Percentiles rank a stretch among this genome's conserved stretches.
These are phyloP conservation scores for Venustampulla echinocandica DNA, from an alignment of 495 filamentous ascomycete species.

Conservation along the genomic window DNA sequence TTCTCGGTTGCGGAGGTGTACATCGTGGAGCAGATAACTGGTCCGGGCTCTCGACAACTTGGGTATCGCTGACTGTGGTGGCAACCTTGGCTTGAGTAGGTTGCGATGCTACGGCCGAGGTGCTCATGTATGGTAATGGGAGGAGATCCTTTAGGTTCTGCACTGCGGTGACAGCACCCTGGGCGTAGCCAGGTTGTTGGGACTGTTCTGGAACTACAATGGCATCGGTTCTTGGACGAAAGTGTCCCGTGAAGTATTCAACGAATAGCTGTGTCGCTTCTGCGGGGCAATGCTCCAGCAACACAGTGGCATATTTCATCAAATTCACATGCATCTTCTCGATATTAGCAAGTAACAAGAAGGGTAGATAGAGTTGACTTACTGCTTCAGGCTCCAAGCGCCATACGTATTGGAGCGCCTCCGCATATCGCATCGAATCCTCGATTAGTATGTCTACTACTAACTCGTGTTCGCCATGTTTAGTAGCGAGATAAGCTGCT, in stretches of 20 bases:
- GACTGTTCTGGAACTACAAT: conserved; percentile 35
- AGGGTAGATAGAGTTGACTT: conserved; percentile 24
- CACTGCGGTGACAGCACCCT: conserved; percentile 58
- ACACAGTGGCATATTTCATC: conserved; percentile 89
- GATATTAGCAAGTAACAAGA: neutral
- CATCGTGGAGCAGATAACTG: conserved; percentile 37
- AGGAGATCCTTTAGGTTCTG: conserved; percentile 75
- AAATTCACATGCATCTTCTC: conserved; percentile 72
- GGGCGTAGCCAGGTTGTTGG: conserved; percentile 36
- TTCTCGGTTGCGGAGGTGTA: conserved; percentile 69
- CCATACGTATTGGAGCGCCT: conserved; percentile 87
- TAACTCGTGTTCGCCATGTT: conserved; percentile 87
- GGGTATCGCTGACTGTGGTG: conserved; percentile 29
- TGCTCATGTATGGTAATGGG: conserved; percentile 79
- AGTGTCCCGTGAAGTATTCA: conserved; percentile 84
- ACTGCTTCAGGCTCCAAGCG: conserved; percentile 75
- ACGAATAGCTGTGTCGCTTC: conserved; percentile 80
- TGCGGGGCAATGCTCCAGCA: conserved; percentile 74
- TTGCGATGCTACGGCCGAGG: conserved; percentile 38
- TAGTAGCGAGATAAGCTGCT: conserved; percentile 88
- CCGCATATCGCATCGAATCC: conserved; percentile 78
- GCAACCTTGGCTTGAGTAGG: conserved; percentile 29
- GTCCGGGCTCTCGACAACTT: conserved; percentile 31
- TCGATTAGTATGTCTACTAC: conserved; percentile 94
- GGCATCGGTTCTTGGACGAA: conserved; percentile 59